phyloP scores from a whole-genome alignment of 495 filamentous ascomycete genomes.

The Trichoderma orchidacearum region DNA sequence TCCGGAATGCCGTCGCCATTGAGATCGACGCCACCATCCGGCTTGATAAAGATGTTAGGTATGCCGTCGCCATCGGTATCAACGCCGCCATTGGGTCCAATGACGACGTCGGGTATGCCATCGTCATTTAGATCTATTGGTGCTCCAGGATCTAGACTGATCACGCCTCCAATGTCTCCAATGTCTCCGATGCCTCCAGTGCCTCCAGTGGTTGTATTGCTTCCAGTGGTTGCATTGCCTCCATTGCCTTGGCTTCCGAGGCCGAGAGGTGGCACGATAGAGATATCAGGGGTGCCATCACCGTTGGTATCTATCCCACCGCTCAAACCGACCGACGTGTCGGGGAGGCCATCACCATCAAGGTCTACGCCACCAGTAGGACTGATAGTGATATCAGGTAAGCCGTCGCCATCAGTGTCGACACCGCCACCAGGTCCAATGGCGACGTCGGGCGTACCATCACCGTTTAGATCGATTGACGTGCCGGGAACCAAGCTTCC shows the following conservation, averaged over 20 bases:
- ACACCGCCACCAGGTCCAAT: neutral
- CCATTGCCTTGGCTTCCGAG: too few relatives aligned
- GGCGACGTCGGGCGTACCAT: neutral
- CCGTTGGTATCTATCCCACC: neutral
- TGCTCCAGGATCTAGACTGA: neutral
- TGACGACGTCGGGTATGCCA: neutral
- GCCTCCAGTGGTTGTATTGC: neutral
- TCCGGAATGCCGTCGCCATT: neutral
- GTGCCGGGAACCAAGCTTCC: neutral
- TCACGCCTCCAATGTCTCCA: neutral
- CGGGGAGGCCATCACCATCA: neutral
- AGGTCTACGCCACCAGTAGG: neutral
- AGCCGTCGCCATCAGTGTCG: neutral
- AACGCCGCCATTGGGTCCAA: neutral
- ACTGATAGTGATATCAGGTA: neutral
- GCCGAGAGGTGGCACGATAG: neutral
- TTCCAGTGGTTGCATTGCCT: neutral
- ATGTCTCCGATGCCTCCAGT: neutral
- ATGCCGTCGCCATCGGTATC: neutral
- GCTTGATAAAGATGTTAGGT: neutral
- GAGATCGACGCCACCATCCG: neutral
- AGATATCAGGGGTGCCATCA: neutral
- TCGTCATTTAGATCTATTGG: neutral
- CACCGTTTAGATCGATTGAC: neutral
- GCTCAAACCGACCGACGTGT: neutral